A percentile compares a stretch with the other conserved stretches of the same genome.
Evolutionary conservation across 495 filamentous ascomycete genomes (phyloP).

Genomic region (Pseudotulostoma volvatum): DNA sequence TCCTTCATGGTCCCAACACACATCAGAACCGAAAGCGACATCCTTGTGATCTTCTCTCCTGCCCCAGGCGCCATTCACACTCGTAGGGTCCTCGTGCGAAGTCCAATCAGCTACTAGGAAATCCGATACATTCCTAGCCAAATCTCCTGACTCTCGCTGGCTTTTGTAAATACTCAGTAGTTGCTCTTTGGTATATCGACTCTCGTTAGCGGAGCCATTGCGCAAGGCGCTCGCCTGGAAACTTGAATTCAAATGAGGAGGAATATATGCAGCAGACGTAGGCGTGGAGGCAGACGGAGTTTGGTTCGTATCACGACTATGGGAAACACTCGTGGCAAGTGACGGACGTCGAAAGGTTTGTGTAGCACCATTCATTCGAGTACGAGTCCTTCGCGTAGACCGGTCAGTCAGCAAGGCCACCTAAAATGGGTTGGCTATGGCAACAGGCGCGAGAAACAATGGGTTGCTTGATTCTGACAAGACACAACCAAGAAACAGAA

Average conservation of each 20-base stretch:
- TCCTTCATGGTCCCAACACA: slow-evolving; percentile 81
- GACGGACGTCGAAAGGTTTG: slow-evolving; percentile 78
- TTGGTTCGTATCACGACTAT: slow-evolving; percentile 32
- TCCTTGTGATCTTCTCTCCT: slow-evolving; percentile 54
- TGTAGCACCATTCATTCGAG: slow-evolving; percentile 61
- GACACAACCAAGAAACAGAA: slow-evolving; percentile 3
- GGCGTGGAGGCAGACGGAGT: slow-evolving; percentile 32
- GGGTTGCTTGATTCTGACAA: neutral
- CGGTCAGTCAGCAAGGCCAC: neutral
- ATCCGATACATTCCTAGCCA: slow-evolving; percentile 47
- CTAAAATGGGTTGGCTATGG: slow-evolving; percentile 1
- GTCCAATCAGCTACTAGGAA: slow-evolving; percentile 65
- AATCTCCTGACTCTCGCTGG: slow-evolving; percentile 38
- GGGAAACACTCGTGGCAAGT: slow-evolving; percentile 43
- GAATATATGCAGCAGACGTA: slow-evolving; percentile 40
- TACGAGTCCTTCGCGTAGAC: slow-evolving; percentile 34
- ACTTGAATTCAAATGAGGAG: slow-evolving; percentile 42
- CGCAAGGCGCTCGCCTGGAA: slow-evolving; percentile 28
- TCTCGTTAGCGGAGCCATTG: slow-evolving; percentile 37
- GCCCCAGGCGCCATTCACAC: slow-evolving; percentile 53
- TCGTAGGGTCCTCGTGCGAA: slow-evolving; percentile 47
- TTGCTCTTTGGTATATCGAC: slow-evolving; percentile 69
- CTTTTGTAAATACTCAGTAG: slow-evolving; percentile 58
- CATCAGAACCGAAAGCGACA: slow-evolving; percentile 47
- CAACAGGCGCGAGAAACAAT: neutral